These are phyloP conservation scores for Flaveria floridana DNA, from an alignment of 140 eudicot genomes.

Conservation along the genomic window DNA sequence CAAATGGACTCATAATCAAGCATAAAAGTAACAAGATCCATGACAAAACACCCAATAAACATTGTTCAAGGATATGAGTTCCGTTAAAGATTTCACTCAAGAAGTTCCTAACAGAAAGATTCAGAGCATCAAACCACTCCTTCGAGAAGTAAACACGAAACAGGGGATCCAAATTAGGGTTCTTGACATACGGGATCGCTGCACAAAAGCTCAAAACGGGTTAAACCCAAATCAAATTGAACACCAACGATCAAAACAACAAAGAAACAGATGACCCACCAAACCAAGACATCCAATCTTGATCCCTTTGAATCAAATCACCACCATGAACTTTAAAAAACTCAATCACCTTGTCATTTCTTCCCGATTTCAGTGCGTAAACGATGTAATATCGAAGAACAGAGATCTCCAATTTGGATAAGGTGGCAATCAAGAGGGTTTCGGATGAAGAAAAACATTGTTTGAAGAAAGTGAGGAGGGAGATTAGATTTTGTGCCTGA, in stretches of 20 bases:
- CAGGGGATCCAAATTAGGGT: conserved; percentile 76
- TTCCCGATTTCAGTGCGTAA: conserved; percentile 52
- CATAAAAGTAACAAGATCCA: conserved; percentile 19
- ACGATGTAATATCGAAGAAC: conserved; percentile 68
- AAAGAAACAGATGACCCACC: conserved; percentile 44
- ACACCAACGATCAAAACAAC: neutral
- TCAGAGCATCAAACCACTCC: conserved; percentile 79
- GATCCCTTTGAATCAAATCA: conserved; percentile 60
- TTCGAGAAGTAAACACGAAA: conserved; percentile 74
- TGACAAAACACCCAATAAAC: conserved; percentile 13
- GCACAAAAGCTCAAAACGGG: conserved; percentile 26
- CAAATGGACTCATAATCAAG: neutral
- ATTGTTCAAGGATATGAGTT: conserved; percentile 79
- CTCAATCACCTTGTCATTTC: conserved; percentile 63
- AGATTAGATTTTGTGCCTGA: conserved; percentile 58
- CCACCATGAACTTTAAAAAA: conserved; percentile 60
- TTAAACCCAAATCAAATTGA: neutral
- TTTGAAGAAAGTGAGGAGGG: conserved; percentile 63
- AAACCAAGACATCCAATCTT: conserved; percentile 85
- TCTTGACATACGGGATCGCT: conserved; percentile 80
- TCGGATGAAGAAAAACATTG: conserved; percentile 72
- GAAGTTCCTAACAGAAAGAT: conserved; percentile 72
- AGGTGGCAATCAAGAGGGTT: conserved; percentile 40
- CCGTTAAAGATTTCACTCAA: conserved; percentile 76
- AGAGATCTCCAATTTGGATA: conserved; percentile 66